phyloP scores from a whole-genome alignment of 1,139 yeast genomes.

The Zygoascus hellenicus region DNA sequence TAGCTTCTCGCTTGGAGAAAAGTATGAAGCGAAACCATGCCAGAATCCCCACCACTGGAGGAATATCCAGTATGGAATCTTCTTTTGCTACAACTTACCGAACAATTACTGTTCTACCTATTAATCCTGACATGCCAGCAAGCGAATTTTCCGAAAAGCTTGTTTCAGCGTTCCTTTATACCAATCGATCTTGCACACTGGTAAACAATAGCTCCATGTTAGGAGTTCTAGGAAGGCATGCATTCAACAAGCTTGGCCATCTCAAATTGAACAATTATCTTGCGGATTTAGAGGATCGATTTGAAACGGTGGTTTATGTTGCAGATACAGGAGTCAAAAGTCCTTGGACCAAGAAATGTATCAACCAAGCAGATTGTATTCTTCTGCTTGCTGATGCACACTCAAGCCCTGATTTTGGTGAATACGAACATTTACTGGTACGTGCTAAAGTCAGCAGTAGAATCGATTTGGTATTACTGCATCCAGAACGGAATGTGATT shows the following conservation, averaged over 20 bases:
- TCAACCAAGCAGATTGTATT: conserved; percentile 89
- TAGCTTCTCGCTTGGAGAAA: conserved; percentile 59
- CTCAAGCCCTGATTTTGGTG: conserved; percentile 69
- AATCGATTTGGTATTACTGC: conserved; percentile 79
- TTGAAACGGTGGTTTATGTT: conserved; percentile 78
- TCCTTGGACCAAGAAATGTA: conserved; percentile 88
- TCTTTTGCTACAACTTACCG: conserved; percentile 46
- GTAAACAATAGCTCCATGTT: conserved; percentile 78
- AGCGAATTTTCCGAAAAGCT: conserved; percentile 74
- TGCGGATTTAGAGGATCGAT: conserved; percentile 84
- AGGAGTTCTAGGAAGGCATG: conserved; percentile 81
- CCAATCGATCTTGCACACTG: conserved; percentile 69
- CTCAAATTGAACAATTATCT: conserved; percentile 83
- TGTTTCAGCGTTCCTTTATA: conserved; percentile 60
- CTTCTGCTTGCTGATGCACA: conserved; percentile 45
- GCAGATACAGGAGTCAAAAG: conserved; percentile 83
- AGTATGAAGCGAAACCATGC: conserved; percentile 20
- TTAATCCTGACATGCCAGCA: conserved; percentile 74
- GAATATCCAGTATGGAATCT: neutral
- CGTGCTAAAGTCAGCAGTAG: conserved; percentile 80
- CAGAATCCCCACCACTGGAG: conserved; percentile 8
- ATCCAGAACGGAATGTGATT: conserved; percentile 72
- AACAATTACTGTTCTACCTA: conserved; percentile 81
- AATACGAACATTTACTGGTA: conserved; percentile 70
- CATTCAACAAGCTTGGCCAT: conserved; percentile 83